These are phyloP conservation scores for Penicillium robsamsonii DNA, from an alignment of 495 filamentous ascomycete species.

Conservation along the genomic window DNA sequence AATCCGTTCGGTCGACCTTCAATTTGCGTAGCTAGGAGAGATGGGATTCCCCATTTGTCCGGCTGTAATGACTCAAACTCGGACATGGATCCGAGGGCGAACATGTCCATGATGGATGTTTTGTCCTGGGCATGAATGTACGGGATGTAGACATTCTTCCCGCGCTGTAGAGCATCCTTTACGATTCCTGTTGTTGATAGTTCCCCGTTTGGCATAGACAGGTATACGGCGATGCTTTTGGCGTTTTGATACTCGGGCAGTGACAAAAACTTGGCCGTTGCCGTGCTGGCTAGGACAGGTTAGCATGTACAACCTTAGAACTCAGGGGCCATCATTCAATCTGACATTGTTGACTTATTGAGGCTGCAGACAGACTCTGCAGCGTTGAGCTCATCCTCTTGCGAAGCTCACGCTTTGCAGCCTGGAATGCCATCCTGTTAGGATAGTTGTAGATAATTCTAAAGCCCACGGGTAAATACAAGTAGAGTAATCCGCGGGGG, in stretches of 20 bases:
- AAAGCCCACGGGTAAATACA: conserved; percentile 3
- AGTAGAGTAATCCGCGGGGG: not conserved
- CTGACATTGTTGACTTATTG: conserved; percentile 66
- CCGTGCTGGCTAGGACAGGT: conserved; percentile 52
- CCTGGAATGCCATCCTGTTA: conserved; percentile 50
- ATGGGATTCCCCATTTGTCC: conserved; percentile 93
- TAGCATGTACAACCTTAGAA: conserved; percentile 4
- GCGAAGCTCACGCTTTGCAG: conserved; percentile 73
- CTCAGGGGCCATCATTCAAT: conserved; percentile 1
- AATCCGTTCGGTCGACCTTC: conserved; percentile 65
- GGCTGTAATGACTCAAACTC: conserved; percentile 74
- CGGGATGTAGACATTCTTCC: conserved; percentile 88
- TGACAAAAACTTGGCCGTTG: conserved; percentile 57
- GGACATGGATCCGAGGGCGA: conserved; percentile 63
- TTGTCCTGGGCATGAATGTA: conserved; percentile 68
- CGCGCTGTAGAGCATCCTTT: conserved; percentile 67
- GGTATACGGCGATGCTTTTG: conserved; percentile 74
- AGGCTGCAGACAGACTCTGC: conserved; percentile 52
- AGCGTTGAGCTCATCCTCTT: conserved; percentile 64
- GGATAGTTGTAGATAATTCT: not conserved
- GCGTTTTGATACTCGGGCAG: conserved; percentile 68
- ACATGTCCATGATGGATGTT: conserved; percentile 86
- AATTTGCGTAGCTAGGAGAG: conserved; percentile 61
- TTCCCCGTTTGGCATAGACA: conserved; percentile 88
- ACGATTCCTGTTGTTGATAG: conserved; percentile 79